Percentiles rank a stretch among this genome's conserved stretches.
Conservation (phyloP, 108 stramenopile genomes). For the Skeletonema potamos region DNA sequence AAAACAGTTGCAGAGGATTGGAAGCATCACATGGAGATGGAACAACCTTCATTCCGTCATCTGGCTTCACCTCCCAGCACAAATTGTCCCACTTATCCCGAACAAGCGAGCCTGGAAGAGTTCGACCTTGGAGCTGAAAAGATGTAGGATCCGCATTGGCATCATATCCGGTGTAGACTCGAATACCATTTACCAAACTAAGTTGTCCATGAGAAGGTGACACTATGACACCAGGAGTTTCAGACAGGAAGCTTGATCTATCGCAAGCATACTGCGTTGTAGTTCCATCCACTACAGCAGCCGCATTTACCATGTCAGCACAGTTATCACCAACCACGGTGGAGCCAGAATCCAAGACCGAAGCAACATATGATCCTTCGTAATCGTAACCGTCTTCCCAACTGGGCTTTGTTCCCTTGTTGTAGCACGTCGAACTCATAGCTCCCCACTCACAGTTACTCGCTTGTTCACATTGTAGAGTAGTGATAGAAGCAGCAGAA, state of each 20-base stretch:
- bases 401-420: neutral
- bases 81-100: neutral
- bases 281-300: neutral
- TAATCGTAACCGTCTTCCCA: neutral
- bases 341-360: neutral
- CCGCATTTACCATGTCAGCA: too few relatives aligned
- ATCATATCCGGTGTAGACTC: conserved; percentile 5
- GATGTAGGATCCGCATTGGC: conserved; percentile 4
- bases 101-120: neutral
- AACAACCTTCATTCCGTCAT: neutral
- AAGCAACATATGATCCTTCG: neutral
- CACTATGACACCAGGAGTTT: neutral
- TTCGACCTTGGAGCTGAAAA: conserved; percentile 3
- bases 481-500: neutral
- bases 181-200: conserved; percentile 10
- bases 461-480: neutral
- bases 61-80: conserved; percentile 4
- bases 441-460: neutral
- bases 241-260: neutral
- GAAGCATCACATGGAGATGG: neutral
- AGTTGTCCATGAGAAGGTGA: neutral
- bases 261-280: neutral
- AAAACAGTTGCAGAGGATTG: conserved; percentile 2
- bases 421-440: neutral
- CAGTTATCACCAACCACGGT: neutral